Evolutionary conservation across 495 filamentous ascomycete species (phyloP), one percentile per base, ranked within the genome.

Genomic region (Penicillium simplicissimum): DNA sequence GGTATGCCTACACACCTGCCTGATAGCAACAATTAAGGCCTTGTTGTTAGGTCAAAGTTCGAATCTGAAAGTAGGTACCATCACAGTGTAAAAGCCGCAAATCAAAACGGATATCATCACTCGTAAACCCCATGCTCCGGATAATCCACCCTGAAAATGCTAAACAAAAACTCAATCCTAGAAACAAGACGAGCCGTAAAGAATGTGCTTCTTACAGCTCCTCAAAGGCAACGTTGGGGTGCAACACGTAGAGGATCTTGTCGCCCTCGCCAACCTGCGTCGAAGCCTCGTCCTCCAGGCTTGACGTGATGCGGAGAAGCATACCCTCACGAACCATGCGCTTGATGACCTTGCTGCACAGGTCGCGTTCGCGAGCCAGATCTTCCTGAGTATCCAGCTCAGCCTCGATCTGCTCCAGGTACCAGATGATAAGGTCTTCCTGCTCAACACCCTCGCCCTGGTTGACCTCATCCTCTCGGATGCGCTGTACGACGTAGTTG

Each of bases 281-380:
- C 42, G 73, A 77, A 9, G 81, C 79, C 28, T 86, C 85, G 31
- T 89, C 79, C 15, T 96, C 63, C 21, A 70, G 79, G 11, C 92
- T 91, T 66, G 96, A 85, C n/a, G 89, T 83, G 52, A 98, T 90
- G 7, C 86, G 91, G 88, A 98, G 93, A 45, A 98, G 81, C 49
- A 97, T 90, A 61, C 95, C 92, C 68, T 97, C 93, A 92, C 94
- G 97, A 64, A 97, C 89, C 89, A 97, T 96, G 72, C 92, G 87
- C 85, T 89, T 96, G 60, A 98, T 71, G 63, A 98, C 94, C 83
- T 97, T 97, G 69, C 78, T 82, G n/a, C 87, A 87, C 57, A 98
- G 70, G 17, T 80, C 82, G 68, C 86, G 84, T 82, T 99, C 95
- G 14, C 74, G 77, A 67, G 90, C 79, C 58, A 96, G 76, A 56